Evolutionary conservation across 805 yeast genomes (phyloP).

Genomic region (Cyberlindnera suaveolens): DNA sequence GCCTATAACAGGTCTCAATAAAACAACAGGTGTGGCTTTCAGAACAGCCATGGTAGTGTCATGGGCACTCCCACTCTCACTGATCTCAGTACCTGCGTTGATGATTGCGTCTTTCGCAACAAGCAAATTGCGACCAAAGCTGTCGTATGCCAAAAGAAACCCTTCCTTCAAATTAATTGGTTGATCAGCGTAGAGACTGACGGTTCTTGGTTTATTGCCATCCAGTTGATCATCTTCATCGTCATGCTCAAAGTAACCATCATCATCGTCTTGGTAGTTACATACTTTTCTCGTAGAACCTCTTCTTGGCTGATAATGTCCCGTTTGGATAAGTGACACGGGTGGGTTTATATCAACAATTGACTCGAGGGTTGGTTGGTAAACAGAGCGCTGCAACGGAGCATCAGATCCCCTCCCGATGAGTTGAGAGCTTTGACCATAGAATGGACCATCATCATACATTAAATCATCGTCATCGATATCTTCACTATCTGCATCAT

Average conservation of each 20-base stretch:
- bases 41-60: constrained; percentile 64
- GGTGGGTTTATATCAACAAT: constrained; percentile 15
- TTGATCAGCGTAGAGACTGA: constrained; percentile 80
- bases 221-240: constrained; percentile 16
- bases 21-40: constrained; percentile 71
- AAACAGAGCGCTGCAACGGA: constrained; percentile 18
- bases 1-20: constrained; percentile 83
- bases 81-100: constrained; percentile 54
- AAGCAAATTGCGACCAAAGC: constrained; percentile 61
- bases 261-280: background rate
- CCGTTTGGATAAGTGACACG: background rate
- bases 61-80: constrained; percentile 59
- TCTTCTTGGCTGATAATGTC: background rate
- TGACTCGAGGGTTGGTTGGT: constrained; percentile 24
- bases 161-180: constrained; percentile 73
- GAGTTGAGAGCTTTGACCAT: constrained; percentile 20
- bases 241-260: constrained; percentile 12
- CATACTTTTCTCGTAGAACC: background rate
- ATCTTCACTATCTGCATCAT: constrained; percentile 28
- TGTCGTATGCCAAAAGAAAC: constrained; percentile 61
- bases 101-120: constrained; percentile 60
- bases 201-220: constrained; percentile 31
- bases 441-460: constrained; percentile 19
- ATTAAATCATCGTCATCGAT: constrained; percentile 25
- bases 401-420: constrained; percentile 17